Conservation (phyloP, 1,139 yeast genomes). For the Citeromyces hawaiiensis region DNA sequence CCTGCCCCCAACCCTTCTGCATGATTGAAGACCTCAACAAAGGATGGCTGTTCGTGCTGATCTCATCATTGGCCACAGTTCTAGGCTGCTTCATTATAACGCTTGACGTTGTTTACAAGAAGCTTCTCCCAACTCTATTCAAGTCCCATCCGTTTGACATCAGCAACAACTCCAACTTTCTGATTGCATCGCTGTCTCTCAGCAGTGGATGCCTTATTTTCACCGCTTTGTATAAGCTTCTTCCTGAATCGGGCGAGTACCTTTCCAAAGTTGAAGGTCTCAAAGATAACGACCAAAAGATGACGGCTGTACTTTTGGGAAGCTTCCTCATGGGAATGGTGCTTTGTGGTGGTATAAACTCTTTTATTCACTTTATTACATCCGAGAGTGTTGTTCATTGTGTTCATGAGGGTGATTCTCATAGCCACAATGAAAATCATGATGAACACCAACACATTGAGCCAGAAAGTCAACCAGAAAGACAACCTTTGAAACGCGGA, state of each 20-base stretch:
- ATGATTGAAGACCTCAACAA: constrained; percentile 13
- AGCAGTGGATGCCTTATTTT: constrained; percentile 71
- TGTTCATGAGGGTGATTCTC: constrained; percentile 34
- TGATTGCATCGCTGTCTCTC: constrained; percentile 53
- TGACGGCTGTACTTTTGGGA: constrained; percentile 21
- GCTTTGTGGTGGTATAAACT: constrained; percentile 47
- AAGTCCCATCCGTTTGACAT: constrained; percentile 35
- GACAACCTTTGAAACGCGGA: background rate
- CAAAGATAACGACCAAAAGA: constrained; percentile 10
- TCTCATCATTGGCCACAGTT: constrained; percentile 45
- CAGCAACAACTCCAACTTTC: constrained; percentile 43
- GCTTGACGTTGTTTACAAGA: constrained; percentile 30
- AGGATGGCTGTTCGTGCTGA: constrained; percentile 45
- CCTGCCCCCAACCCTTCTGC: background rate
- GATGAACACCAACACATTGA: constrained; percentile 8
- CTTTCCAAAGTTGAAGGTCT: constrained; percentile 18
- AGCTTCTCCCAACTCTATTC: constrained; percentile 27
- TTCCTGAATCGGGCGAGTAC: constrained; percentile 48
- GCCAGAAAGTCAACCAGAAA: constrained; percentile 2
- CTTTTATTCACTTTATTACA: constrained; percentile 56
- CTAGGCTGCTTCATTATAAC: constrained; percentile 46
- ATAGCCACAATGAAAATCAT: constrained; percentile 8
- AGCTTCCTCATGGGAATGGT: constrained; percentile 45
- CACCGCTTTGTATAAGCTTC: constrained; percentile 59
- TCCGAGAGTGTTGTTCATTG: constrained; percentile 83